Evolutionary conservation across 2,329 filamentous ascomycete species (phyloP), one percentile per base, ranked within the genome.

Genomic region (Magnaporthiopsis poae): DNA sequence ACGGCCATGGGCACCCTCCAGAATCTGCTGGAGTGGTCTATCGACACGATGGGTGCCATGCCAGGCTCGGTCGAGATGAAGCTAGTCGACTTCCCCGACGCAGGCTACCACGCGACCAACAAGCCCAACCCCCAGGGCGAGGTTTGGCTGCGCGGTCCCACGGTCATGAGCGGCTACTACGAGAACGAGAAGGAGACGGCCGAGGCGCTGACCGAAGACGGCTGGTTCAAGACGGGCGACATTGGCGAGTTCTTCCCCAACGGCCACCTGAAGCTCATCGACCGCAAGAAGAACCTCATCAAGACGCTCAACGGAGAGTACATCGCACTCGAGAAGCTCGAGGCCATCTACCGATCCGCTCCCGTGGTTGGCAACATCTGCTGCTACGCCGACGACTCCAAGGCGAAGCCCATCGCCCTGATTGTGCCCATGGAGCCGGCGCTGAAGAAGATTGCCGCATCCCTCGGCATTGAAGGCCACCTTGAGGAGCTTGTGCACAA

Each of bases 221-320:
- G 89, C 62, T 96, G 91, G 91, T 95, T 95, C 83, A 92, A 88
- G 85, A 92, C 90, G 11, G 91, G 91, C 68, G 91, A 94, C 72
- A 91, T 94, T 73, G 90, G 90, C 72, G 89, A 94, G 76, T 93
- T 88, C 74, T 87, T 91, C 76, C 73, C 80, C 69, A 83, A 87
- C 70, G 90, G 90, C 65, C 88, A 92, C 72, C 80, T 94, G 68
- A 85, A 83, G 72, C 74, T 94, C 75, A 91, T 94, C 73, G 90
- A 94, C 77, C 89, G 90, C 75, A 93, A 93, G 87, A 94, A 94
- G 86, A 94, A 94, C 78, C 78, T 95, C 70, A 88, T 92, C 79
- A 93, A 93, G 86, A 92, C 89, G 2, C 82, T 89, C 67, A 89
- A 90, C 72, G 90, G 90, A 73, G 90, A 93, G 79, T 93, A 93